A percentile compares a stretch with the other conserved stretches of the same genome.
phyloP scores from a whole-genome alignment of 1,284 basidiomycete species.

The Dichomitus squalens region DNA sequence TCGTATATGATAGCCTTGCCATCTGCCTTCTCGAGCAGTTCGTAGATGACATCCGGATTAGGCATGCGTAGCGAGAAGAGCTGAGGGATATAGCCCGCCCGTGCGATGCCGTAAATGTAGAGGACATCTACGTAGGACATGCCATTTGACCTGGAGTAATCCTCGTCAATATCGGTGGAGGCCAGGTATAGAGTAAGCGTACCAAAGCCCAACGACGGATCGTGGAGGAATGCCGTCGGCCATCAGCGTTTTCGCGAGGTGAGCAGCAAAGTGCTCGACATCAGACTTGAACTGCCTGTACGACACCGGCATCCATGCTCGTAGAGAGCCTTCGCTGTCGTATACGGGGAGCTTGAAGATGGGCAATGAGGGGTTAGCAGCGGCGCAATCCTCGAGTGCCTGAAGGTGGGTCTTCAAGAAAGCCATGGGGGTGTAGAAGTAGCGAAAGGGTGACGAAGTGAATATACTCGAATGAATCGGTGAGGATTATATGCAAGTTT shows the following conservation, averaged over 20 bases:
- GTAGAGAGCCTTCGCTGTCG: constrained; percentile 37
- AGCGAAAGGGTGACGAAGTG: constrained; percentile 3
- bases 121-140: constrained; percentile 66
- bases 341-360: constrained; percentile 51
- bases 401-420: constrained; percentile 45
- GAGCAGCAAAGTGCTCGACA: constrained; percentile 52
- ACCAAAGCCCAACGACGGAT: constrained; percentile 72
- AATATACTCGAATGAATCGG: not conserved
- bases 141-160: constrained; percentile 56
- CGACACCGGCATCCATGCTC: constrained; percentile 50
- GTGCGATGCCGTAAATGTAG: constrained; percentile 68
- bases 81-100: constrained; percentile 72
- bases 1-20: constrained; percentile 65
- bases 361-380: constrained; percentile 41
- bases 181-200: constrained; percentile 1
- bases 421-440: constrained; percentile 17
- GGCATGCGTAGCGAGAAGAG: constrained; percentile 71
- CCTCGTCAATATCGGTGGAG: not conserved
- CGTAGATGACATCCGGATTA: constrained; percentile 65
- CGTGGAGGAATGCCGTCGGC: constrained; percentile 46
- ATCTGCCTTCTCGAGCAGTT: constrained; percentile 56
- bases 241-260: constrained; percentile 51
- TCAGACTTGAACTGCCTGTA: constrained; percentile 54
- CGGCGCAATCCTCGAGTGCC: constrained; percentile 49
- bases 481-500: constrained; percentile 10